Percentiles rank a stretch among this genome's conserved stretches.
phyloP scores from a whole-genome alignment of 2,329 filamentous ascomycete species.

The Xylaria sp. region DNA sequence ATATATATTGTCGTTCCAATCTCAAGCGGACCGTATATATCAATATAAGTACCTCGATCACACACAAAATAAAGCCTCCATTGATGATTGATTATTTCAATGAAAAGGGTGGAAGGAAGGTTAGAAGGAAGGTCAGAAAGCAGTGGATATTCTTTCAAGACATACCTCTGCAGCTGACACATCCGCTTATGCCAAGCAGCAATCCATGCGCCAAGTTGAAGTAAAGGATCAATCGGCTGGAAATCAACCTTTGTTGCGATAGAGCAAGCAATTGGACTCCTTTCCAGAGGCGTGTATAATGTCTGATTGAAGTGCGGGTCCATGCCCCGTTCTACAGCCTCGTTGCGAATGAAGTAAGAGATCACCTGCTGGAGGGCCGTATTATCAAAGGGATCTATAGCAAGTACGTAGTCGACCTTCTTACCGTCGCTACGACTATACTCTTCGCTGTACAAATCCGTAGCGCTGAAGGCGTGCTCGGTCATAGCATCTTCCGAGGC shows the following conservation, averaged over 20 bases:
- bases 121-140: background rate
- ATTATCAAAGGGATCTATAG: background rate
- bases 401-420: conserved; percentile 14
- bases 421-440: conserved; percentile 5
- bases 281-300: conserved; percentile 7
- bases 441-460: background rate
- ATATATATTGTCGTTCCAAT: background rate
- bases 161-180: background rate
- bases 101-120: background rate
- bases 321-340: background rate
- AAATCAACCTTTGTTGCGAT: conserved; percentile 10
- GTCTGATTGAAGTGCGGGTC: background rate
- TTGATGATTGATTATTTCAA: conserved; percentile 1
- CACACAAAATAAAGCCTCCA: conserved; percentile 25
- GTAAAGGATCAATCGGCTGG: background rate
- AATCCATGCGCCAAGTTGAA: conserved; percentile 16
- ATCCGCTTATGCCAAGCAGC: conserved; percentile 24
- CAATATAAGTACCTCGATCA: background rate
- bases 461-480: too few relatives aligned
- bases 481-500: too few relatives aligned
- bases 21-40: background rate
- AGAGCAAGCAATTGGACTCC: conserved; percentile 12
- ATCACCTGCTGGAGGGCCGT: background rate
- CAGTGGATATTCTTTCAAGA: background rate
- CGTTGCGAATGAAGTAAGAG: background rate